These are phyloP conservation scores for Rhexocercosporidium sp. DNA, from an alignment of 2,329 filamentous ascomycete genomes.

Conservation along the genomic window DNA sequence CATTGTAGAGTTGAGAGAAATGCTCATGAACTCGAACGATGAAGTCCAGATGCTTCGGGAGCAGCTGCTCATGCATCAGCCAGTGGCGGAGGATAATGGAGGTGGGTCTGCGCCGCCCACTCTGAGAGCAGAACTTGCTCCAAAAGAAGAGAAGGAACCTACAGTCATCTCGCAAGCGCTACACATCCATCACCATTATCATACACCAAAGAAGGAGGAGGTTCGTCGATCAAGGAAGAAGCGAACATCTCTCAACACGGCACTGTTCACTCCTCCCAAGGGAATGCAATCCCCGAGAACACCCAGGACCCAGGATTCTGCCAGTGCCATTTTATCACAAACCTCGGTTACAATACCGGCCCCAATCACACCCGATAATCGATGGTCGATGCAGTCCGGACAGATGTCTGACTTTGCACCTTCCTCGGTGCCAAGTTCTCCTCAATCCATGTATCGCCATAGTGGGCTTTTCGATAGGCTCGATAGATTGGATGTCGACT, in stretches of 20 bases:
- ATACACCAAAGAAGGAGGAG: conserved; percentile 69
- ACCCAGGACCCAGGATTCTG: conserved; percentile 49
- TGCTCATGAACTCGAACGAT: conserved; percentile 90
- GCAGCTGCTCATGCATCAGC: conserved; percentile 80
- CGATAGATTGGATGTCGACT: conserved; percentile 57
- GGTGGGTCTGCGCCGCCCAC: conserved; percentile 52
- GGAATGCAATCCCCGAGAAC: conserved; percentile 41
- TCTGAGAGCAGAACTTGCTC: conserved; percentile 74
- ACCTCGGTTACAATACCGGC: conserved; percentile 57
- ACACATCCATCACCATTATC: conserved; percentile 95
- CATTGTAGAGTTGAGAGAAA: conserved; percentile 87
- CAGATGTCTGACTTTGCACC: conserved; percentile 67
- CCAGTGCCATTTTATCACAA: conserved; percentile 50
- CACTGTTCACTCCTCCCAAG: conserved; percentile 63
- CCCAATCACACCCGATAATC: conserved; percentile 52
- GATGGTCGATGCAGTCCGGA: conserved; percentile 69
- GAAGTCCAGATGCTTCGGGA: conserved; percentile 89
- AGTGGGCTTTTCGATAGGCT: conserved; percentile 80
- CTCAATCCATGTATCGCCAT: conserved; percentile 72
- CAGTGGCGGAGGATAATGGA: conserved; percentile 53
- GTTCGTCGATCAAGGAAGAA: conserved; percentile 72
- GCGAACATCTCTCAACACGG: conserved; percentile 66
- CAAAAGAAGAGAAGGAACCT: conserved; percentile 47
- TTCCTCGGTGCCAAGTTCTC: conserved; percentile 82
- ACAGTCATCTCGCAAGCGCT: conserved; percentile 69